phyloP scores from a whole-genome alignment of 2,329 filamentous ascomycete genomes.

The Pseudogymnoascus sp. region DNA sequence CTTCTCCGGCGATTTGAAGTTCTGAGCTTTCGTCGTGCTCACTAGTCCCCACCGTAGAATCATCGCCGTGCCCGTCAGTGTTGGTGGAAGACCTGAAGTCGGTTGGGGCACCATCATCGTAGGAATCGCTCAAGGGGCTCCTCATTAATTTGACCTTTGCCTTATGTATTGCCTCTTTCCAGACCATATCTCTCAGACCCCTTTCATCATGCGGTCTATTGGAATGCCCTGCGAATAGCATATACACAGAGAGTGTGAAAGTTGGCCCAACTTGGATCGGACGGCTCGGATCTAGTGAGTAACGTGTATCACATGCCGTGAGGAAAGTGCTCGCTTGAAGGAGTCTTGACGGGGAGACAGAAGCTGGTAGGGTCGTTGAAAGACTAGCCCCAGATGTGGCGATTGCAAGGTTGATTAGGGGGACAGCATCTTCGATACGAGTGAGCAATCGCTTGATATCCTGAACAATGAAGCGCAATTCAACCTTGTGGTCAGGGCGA shows the following conservation, averaged over 20 bases:
- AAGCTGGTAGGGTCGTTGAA: conserved; percentile 67
- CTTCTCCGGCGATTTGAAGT: conserved; percentile 18
- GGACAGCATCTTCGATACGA: conserved; percentile 84
- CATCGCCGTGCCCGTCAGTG: conserved; percentile 25
- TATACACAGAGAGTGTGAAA: conserved; percentile 84
- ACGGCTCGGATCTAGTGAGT: conserved; percentile 52
- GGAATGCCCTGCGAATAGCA: conserved; percentile 81
- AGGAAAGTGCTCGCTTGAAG: conserved; percentile 89
- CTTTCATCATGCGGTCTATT: conserved; percentile 32
- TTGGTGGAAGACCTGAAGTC: background rate
- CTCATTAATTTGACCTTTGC: conserved; percentile 63
- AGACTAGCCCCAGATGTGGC: conserved; percentile 86
- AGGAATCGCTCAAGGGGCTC: background rate
- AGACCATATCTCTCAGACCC: conserved; percentile 46
- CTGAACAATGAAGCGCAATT: conserved; percentile 60
- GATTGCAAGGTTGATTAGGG: conserved; percentile 86
- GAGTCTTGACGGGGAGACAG: conserved; percentile 82
- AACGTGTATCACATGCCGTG: conserved; percentile 78
- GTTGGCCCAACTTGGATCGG: conserved; percentile 78
- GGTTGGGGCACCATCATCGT: background rate
- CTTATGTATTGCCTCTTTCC: conserved; percentile 97
- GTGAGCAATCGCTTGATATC: conserved; percentile 69
- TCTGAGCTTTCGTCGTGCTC: background rate
- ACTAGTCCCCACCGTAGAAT: background rate
- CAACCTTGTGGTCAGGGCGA: conserved; percentile 49